These are phyloP conservation scores for Gossypium herbaceum DNA, from an alignment of 345 rosid species.

Conservation along the genomic window DNA sequence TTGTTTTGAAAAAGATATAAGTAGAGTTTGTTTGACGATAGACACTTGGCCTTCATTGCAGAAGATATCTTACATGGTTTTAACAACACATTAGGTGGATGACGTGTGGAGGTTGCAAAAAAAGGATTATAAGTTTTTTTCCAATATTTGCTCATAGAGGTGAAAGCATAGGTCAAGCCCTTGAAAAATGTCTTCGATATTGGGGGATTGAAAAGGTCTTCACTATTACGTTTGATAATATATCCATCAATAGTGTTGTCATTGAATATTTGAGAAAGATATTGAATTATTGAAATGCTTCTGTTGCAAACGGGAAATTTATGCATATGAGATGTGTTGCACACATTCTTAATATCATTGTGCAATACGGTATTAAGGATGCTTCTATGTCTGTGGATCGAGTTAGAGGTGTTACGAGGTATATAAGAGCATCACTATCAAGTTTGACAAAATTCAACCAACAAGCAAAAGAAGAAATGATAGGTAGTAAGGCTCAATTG, in stretches of 20 bases:
- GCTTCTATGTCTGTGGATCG: background rate
- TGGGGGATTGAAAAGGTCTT: background rate
- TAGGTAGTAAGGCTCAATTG: background rate
- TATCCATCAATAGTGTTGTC: background rate
- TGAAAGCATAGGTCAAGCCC: background rate
- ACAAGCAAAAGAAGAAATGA: background rate
- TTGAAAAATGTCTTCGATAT: background rate
- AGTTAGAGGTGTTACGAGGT: background rate
- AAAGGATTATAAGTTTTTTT: too few species aligned
- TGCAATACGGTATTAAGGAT: background rate
- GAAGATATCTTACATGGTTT: background rate
- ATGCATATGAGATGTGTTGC: background rate
- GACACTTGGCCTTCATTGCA: background rate
- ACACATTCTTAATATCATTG: background rate
- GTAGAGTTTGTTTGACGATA: background rate
- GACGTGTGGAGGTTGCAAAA: background rate
- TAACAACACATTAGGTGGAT: background rate
- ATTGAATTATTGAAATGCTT: background rate
- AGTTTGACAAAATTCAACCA: background rate
- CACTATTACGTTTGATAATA: background rate
- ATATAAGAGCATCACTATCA: background rate
- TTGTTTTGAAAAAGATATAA: too few species aligned
- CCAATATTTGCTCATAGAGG: background rate
- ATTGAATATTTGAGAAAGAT: background rate
- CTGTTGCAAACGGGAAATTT: background rate